Conservation (phyloP, 441 rosid genomes). For the Arabidopsis hybrid region DNA sequence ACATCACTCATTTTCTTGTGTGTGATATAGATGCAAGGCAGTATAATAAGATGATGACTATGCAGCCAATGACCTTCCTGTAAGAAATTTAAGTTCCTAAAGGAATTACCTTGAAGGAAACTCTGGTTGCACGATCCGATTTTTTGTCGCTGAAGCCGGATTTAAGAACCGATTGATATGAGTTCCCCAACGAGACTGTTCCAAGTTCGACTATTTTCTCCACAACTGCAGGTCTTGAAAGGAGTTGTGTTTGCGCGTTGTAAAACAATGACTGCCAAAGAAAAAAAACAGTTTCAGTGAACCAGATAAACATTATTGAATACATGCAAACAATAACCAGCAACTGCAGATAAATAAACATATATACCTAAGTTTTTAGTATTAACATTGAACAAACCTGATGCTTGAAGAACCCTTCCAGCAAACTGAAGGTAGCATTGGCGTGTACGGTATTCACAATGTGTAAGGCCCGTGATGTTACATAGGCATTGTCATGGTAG, state of each 20-base stretch:
- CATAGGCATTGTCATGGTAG: slow-evolving; percentile 84
- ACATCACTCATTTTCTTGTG: neutral
- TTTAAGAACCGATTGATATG: slow-evolving; percentile 52
- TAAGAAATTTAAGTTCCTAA: neutral
- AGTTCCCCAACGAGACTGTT: slow-evolving; percentile 53
- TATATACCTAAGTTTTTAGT: neutral
- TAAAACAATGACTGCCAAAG: slow-evolving; percentile 64
- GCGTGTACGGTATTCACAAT: slow-evolving; percentile 61
- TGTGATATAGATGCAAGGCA: neutral
- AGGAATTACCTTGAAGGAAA: slow-evolving; percentile 79
- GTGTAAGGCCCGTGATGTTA: slow-evolving; percentile 79
- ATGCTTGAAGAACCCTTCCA: slow-evolving; percentile 72
- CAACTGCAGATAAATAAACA: neutral
- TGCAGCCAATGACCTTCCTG: neutral
- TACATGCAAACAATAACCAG: neutral
- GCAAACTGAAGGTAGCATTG: slow-evolving; percentile 61
- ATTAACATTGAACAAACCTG: slow-evolving; percentile 51
- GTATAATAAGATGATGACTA: slow-evolving; percentile 11
- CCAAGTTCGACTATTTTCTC: slow-evolving; percentile 63
- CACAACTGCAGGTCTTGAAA: slow-evolving; percentile 59
- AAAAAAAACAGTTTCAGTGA: slow-evolving; percentile 11
- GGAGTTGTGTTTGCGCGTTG: slow-evolving; percentile 57
- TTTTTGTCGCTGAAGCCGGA: slow-evolving; percentile 60
- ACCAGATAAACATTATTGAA: neutral
- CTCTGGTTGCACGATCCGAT: slow-evolving; percentile 71